These are phyloP conservation scores for Austroboletus eburneus DNA, from an alignment of 768 basidiomycete species.

Conservation along the genomic window DNA sequence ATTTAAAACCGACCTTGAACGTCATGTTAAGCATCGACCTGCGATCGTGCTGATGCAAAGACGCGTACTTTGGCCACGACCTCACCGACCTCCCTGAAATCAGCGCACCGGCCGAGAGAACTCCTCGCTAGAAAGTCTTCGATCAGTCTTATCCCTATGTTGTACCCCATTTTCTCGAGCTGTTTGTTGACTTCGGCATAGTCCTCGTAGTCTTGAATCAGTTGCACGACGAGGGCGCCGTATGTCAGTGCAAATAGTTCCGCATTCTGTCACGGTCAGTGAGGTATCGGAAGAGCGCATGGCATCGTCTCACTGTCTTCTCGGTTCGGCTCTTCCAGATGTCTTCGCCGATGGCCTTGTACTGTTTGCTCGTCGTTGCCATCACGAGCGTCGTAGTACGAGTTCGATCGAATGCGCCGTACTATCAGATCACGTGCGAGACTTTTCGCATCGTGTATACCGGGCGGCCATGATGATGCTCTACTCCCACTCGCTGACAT, in stretches of 20 bases:
- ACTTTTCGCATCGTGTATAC: neutral
- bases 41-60: neutral
- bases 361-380: conserved; percentile 77
- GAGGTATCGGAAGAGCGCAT: conserved; percentile 7
- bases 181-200: conserved; percentile 94
- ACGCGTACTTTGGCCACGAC: conserved; percentile 82
- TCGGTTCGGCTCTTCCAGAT: conserved; percentile 93
- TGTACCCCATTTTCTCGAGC: conserved; percentile 99
- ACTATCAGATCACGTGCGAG: conserved; percentile 24
- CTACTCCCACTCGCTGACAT: too few relatives aligned
- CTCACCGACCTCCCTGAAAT: conserved; percentile 94
- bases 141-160: conserved; percentile 92
- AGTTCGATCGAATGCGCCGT: neutral
- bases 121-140: conserved; percentile 97
- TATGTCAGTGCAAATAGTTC: conserved; percentile 97
- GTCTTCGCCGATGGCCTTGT: conserved; percentile 89
- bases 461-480: too few relatives aligned
- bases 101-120: conserved; percentile 83
- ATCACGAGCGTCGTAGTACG: conserved; percentile 34
- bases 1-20: conserved; percentile 90
- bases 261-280: conserved; percentile 66
- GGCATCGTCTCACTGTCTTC: conserved; percentile 70
- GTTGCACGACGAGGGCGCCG: conserved; percentile 94
- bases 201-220: conserved; percentile 99
- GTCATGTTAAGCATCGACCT: neutral